Percentiles rank a stretch among this genome's conserved stretches.
Conservation (phyloP, 2,329 filamentous ascomycete species). For the Talaromyces sp. region DNA sequence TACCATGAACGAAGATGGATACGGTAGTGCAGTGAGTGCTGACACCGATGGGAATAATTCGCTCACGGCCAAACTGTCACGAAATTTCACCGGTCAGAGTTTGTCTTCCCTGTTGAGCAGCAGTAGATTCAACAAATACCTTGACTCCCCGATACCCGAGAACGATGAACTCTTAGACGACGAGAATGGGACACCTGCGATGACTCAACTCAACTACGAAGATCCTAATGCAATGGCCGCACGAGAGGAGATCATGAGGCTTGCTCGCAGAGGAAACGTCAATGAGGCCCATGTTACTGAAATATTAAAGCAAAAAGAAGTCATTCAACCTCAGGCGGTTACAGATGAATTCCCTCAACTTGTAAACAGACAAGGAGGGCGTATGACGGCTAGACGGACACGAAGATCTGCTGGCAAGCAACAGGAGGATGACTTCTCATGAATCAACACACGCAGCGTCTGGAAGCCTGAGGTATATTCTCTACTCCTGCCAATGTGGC, state of each 20-base stretch:
- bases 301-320: conserved; percentile 14
- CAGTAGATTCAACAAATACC: conserved; percentile 24
- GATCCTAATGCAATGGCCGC: conserved; percentile 53
- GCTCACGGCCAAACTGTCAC: conserved; percentile 21
- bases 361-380: conserved; percentile 5
- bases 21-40: conserved; percentile 33
- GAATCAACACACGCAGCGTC: not conserved
- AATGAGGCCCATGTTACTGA: conserved; percentile 6
- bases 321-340: conserved; percentile 7
- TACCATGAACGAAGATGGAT: conserved; percentile 46
- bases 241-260: conserved; percentile 53
- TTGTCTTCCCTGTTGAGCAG: conserved; percentile 32
- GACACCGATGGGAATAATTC: conserved; percentile 21
- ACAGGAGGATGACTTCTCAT: conserved; percentile 7
- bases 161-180: conserved; percentile 26
- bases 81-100: conserved; percentile 28
- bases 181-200: conserved; percentile 37
- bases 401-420: conserved; percentile 17
- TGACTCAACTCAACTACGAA: conserved; percentile 50
- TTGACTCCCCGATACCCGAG: conserved; percentile 28
- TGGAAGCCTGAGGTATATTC: not conserved
- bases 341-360: conserved; percentile 13
- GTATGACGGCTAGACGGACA: conserved; percentile 11
- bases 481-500: no score
- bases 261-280: conserved; percentile 35